A percentile compares a stretch with the other conserved stretches of the same genome.
Conservation (phyloP, 225 moss, liverwort and hornwort species). For the Sphagnum contortum region DNA sequence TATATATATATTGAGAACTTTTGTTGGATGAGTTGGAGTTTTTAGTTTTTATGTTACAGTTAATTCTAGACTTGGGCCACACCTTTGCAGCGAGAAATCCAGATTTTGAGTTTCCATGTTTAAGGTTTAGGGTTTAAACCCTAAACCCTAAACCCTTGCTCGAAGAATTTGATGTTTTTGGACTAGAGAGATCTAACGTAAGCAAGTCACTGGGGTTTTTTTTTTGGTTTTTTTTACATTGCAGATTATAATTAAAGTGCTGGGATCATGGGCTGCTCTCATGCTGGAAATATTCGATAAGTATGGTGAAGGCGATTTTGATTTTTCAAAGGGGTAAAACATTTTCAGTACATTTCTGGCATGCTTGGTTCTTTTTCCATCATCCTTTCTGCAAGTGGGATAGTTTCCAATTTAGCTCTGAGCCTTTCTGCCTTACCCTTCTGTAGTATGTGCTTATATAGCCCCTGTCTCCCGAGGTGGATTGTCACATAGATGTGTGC, state of each 20-base stretch:
- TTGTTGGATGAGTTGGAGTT: too few relatives aligned
- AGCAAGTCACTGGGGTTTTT: not conserved
- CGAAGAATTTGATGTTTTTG: not conserved
- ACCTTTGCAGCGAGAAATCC: too few relatives aligned
- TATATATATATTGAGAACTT: not conserved
- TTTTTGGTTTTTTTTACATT: not conserved
- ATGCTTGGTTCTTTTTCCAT: too few relatives aligned
- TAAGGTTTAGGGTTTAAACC: too few relatives aligned
- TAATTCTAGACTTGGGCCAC: too few relatives aligned
- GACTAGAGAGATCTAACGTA: not conserved
- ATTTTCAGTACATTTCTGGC: too few relatives aligned
- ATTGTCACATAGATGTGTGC: not conserved
- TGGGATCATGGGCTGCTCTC: slow-evolving; percentile 71
- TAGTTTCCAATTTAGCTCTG: too few relatives aligned
- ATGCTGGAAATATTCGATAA: slow-evolving; percentile 45
- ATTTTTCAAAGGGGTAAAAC: slow-evolving; percentile 56
- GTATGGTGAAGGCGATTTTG: slow-evolving; percentile 79
- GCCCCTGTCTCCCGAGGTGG: not conserved
- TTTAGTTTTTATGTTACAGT: too few relatives aligned
- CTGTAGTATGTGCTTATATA: not conserved
- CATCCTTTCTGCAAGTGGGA: too few relatives aligned
- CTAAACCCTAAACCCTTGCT: too few relatives aligned
- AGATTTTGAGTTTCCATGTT: too few relatives aligned
- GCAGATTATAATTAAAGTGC: slow-evolving; percentile 86
- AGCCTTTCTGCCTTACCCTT: not conserved